Evolutionary conservation across 2,329 filamentous ascomycete genomes (phyloP), one percentile per base, ranked within the genome.

Genomic region (Orbilia blumenaviensis): DNA sequence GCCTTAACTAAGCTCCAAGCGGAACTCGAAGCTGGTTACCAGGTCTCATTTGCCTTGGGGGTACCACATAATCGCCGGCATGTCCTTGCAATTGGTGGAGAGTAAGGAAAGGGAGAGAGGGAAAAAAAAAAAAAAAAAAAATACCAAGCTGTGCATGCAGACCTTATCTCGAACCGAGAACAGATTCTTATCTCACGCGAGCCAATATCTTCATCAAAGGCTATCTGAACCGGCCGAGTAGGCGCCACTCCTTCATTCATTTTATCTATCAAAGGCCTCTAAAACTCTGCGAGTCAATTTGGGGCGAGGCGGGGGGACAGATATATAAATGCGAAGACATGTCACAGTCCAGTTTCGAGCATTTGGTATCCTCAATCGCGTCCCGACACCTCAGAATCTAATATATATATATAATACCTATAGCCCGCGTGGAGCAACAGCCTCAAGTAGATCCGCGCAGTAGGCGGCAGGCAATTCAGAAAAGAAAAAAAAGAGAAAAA

Each of bases 121-220:
- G 34, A 46, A 56, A 41, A 23, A 36, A 42, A 42, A 25, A 9
- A 21, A 32, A 46, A 46, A 56, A 41, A 23, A 36, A 42, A 42
- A 25, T 12, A 21, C 18, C 42, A 46, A 25, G 3, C n/a, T n/a
- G n/a, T n/a, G 8, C 29, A 46, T 67, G 56, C 44, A 63, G 42
- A n/a, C 18, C 67, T 72, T 72, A 72, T 71, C 66, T 29, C 46
- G 25, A n/a, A 14, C 56, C 23, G 56, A 71, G 44, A n/a, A 46
- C 54, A 56, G 23, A 21, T 38, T 58, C 69, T 75, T 75, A 75
- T 75, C 69, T 67, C 62, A 66, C 69, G 62, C 62, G 69, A 67
- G 66, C 63, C 36, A 67, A 38, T 63, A 52, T 29, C 61, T 52
- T 56, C 61, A 66, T 36, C 34, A 54, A 58, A 66, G 41, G 34